Evolutionary conservation across 2,329 filamentous ascomycete genomes (phyloP).

Genomic region (Xylaria sp.): DNA sequence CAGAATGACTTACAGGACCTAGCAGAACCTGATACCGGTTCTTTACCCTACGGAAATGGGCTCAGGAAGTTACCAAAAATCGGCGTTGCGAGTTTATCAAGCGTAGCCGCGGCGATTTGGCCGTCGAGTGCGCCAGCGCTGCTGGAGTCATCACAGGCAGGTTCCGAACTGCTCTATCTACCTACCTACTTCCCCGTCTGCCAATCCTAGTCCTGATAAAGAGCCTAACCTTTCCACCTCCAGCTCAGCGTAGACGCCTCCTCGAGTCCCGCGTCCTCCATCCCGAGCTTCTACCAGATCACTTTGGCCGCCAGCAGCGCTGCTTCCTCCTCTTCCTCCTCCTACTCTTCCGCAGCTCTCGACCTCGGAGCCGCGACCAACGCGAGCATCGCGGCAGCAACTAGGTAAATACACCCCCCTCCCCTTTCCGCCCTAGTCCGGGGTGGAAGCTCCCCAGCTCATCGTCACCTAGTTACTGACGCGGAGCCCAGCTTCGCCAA

Average conservation of each 20-base stretch:
- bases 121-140: background rate
- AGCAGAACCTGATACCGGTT: background rate
- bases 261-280: slow-evolving; percentile 3
- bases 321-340: slow-evolving; percentile 1
- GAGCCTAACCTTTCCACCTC: background rate
- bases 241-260: background rate
- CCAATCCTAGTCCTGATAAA: background rate
- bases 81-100: slow-evolving; percentile 1
- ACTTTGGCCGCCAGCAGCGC: background rate
- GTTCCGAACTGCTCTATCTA: background rate
- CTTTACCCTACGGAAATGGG: slow-evolving; percentile 1
- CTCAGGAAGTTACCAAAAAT: slow-evolving; percentile 9
- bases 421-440: slow-evolving; percentile 10
- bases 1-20: background rate
- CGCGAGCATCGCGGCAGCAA: slow-evolving; percentile 1
- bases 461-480: slow-evolving; percentile 9
- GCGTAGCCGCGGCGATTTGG: background rate
- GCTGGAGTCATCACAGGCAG: background rate
- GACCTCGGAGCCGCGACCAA: background rate
- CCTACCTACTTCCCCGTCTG: background rate
- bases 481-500: slow-evolving; percentile 2
- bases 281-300: too few relatives aligned
- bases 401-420: slow-evolving; percentile 1
- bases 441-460: slow-evolving; percentile 24
- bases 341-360: slow-evolving; percentile 10